Conservation (phyloP, 148 eudicot species). For the Chenopodium quinoa region DNA sequence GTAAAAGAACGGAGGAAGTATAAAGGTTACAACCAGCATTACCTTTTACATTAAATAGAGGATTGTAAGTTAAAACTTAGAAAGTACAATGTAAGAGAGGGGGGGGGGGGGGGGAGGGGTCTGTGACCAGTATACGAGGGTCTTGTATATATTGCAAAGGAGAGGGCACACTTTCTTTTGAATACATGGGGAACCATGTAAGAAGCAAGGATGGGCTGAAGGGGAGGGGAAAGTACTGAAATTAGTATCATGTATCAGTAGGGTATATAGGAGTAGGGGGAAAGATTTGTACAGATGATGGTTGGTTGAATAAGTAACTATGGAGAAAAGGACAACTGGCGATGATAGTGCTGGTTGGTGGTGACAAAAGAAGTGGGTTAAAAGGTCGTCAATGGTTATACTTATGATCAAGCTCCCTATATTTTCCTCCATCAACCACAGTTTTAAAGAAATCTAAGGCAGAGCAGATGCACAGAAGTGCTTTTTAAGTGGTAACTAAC, state of each 20-base stretch:
- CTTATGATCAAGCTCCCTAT: not conserved
- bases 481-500: not conserved
- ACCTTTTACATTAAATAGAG: not conserved
- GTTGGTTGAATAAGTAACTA: not conserved
- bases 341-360: not conserved
- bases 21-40: not conserved
- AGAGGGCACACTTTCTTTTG: not conserved
- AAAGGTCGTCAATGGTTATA: not conserved
- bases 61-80: not conserved
- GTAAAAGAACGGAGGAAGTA: too few relatives aligned
- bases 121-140: not conserved
- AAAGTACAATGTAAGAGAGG: too few relatives aligned
- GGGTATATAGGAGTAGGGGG: not conserved
- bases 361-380: not conserved
- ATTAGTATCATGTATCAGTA: not conserved
- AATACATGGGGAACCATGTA: not conserved
- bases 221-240: not conserved
- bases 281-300: not conserved
- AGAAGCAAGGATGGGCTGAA: not conserved
- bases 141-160: not conserved
- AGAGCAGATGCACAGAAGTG: not conserved
- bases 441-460: not conserved
- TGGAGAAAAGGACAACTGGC: not conserved
- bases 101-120: not conserved
- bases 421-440: not conserved